Evolutionary conservation across 2,329 filamentous ascomycete species (phyloP), one percentile per base, ranked within the genome.

Genomic region (Exophiala spinifera): DNA sequence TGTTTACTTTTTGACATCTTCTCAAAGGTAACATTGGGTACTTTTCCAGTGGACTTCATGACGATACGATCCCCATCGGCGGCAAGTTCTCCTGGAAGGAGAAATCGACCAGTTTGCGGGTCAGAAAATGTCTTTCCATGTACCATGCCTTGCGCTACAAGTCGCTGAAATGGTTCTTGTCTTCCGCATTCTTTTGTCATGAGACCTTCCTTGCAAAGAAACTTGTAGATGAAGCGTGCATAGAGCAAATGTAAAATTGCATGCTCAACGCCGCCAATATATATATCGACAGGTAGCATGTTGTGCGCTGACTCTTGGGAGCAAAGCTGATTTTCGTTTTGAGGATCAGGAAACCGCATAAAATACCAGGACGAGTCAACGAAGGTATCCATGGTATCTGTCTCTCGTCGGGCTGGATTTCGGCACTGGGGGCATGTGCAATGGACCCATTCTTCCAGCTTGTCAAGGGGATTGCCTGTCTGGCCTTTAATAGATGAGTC

Each of bases 1-100:
- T 94, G 79, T 70, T 96, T 96, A 65, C 89, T 95, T 73, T 96
- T 96, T 36, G 88, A 94, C 91, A 96, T 96, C 68, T 96, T 96
- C 69, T 95, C 90, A 63, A 81, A 95, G 1, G 82, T 85, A 15
- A 90, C 71, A 23, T 75, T 80, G 1, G 87, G 83, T 0, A 66
- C 64, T 45, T 79, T 72, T 3, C 83, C 82, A 0, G 83, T 87
- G 0, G 79, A 77, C 15, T 76, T 76, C n/a, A 94, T 80, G 50
- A 76, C 75, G 1, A 87, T 87, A 11, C 74, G 72, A 0, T 75
- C 72, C 0, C 79, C 74, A 3, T 75, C 77, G 3, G 86, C 64
- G n/a, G 55, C 49, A 13, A 95, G 77, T 68, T 95, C 89, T 14
- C 84, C 79, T 0, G 88, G 87, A 59, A 83, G 86, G 20, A 96